A percentile compares a stretch with the other conserved stretches of the same genome.
Conservation (phyloP, 805 yeast genomes). For the Zygotorulaspora florentina region DNA sequence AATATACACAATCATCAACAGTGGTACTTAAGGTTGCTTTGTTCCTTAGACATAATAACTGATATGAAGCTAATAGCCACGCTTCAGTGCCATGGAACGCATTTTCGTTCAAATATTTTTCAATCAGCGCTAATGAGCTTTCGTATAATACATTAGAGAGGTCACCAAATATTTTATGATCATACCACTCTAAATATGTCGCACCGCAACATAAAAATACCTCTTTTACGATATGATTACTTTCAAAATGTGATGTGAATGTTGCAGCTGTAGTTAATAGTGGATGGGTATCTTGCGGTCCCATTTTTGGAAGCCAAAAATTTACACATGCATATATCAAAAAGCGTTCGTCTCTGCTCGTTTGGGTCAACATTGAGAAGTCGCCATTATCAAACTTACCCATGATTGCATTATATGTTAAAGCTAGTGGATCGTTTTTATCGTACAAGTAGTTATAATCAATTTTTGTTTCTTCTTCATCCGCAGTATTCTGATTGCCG, state of each 20-base stretch:
- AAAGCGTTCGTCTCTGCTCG: constrained; percentile 14
- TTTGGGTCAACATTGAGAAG: background rate
- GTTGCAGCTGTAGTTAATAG: constrained; percentile 39
- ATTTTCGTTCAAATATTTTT: constrained; percentile 22
- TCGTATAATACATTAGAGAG: constrained; percentile 25
- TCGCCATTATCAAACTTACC: constrained; percentile 7
- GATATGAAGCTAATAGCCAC: constrained; percentile 41
- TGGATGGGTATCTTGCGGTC: constrained; percentile 42
- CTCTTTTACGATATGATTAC: constrained; percentile 31
- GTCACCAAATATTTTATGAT: constrained; percentile 24
- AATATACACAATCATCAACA: constrained; percentile 31
- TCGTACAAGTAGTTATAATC: constrained; percentile 5
- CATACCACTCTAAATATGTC: constrained; percentile 35
- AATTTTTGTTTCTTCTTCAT: background rate
- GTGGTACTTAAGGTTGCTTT: constrained; percentile 31
- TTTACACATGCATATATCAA: constrained; percentile 37
- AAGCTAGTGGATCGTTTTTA: constrained; percentile 6
- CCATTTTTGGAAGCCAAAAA: constrained; percentile 40
- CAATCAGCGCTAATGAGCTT: constrained; percentile 24
- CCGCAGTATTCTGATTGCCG: background rate
- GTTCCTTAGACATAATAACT: constrained; percentile 39
- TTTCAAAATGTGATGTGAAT: constrained; percentile 37
- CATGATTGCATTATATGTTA: constrained; percentile 6
- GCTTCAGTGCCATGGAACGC: constrained; percentile 33
- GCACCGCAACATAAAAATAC: constrained; percentile 43